These are phyloP conservation scores for Moesziomyces parantarcticus DNA, from an alignment of 1,284 basidiomycete species.

Conservation along the genomic window DNA sequence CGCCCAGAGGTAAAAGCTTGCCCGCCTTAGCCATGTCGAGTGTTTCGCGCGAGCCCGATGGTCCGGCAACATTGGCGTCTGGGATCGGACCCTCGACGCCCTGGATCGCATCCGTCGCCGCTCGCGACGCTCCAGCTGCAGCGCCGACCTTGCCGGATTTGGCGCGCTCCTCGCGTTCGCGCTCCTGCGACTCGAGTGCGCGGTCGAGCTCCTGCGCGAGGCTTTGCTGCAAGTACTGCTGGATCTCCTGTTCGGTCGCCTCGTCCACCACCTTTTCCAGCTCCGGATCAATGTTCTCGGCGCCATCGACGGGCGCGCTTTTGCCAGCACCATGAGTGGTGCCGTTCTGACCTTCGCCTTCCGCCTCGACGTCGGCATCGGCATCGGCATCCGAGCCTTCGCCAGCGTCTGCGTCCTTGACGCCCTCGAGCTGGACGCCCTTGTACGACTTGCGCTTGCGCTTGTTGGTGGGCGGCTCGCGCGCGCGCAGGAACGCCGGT, in stretches of 20 bases:
- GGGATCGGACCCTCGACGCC: conserved; percentile 19
- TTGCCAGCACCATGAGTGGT: conserved; percentile 44
- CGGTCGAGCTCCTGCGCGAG: conserved; percentile 53
- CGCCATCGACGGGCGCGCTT: conserved; percentile 5
- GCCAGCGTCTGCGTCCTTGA: conserved; percentile 21
- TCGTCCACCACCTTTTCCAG: conserved; percentile 59
- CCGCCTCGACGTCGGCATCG: conserved; percentile 71
- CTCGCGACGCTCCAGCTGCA: neutral
- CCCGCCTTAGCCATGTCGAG: conserved; percentile 40
- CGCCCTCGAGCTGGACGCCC: conserved; percentile 35
- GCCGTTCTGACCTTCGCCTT: conserved; percentile 63
- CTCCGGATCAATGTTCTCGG: conserved; percentile 39
- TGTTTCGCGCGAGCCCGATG: conserved; percentile 20
- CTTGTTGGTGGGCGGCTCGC: conserved; percentile 74
- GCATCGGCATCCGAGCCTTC: conserved; percentile 37
- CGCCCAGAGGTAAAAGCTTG: conserved; percentile 47
- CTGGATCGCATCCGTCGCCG: neutral
- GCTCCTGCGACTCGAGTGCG: conserved; percentile 53
- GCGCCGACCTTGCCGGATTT: conserved; percentile 27
- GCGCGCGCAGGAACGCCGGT: conserved; percentile 78
- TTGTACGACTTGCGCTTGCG: conserved; percentile 68
- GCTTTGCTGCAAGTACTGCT: conserved; percentile 52
- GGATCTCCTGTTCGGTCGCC: conserved; percentile 60
- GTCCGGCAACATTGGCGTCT: conserved; percentile 27
- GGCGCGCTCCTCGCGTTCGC: conserved; percentile 51